Conservation (phyloP, 2,329 filamentous ascomycete genomes). For the Graphium sp. region DNA sequence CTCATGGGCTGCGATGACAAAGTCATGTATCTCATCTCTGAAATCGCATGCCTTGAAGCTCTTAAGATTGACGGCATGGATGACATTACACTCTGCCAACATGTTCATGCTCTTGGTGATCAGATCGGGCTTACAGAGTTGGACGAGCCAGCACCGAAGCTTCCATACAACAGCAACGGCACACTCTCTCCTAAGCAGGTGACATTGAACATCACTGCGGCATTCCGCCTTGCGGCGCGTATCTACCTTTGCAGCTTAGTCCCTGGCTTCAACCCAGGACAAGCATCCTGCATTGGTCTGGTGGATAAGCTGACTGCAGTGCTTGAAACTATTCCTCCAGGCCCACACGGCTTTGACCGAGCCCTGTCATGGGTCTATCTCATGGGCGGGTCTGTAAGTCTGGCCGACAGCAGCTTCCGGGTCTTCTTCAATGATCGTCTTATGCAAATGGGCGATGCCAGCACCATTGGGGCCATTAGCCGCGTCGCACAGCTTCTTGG, state of each 20-base stretch:
- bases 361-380: slow-evolving; percentile 88
- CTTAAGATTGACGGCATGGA: slow-evolving; percentile 73
- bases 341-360: slow-evolving; percentile 70
- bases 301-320: slow-evolving; percentile 62
- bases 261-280: slow-evolving; percentile 65
- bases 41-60: slow-evolving; percentile 89
- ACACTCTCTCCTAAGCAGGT: slow-evolving; percentile 70
- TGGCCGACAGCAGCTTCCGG: slow-evolving; percentile 59
- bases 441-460: slow-evolving; percentile 57
- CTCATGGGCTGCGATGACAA: slow-evolving; percentile 96
- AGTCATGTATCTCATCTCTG: slow-evolving; percentile 95
- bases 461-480: slow-evolving; percentile 70
- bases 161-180: slow-evolving; percentile 50
- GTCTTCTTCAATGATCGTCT: slow-evolving; percentile 61
- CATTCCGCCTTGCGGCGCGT: slow-evolving; percentile 82
- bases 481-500: slow-evolving; percentile 62
- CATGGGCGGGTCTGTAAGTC: slow-evolving; percentile 65
- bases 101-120: slow-evolving; percentile 73
- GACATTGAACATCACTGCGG: slow-evolving; percentile 71
- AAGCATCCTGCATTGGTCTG: slow-evolving; percentile 58
- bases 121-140: slow-evolving; percentile 73
- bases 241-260: slow-evolving; percentile 96
- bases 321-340: slow-evolving; percentile 69
- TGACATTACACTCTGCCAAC: slow-evolving; percentile 71
- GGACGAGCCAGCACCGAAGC: slow-evolving; percentile 37